Base-by-base conservation (phyloP, 1,284 basidiomycete genomes). In the Rhodotorula sp. region DNA sequence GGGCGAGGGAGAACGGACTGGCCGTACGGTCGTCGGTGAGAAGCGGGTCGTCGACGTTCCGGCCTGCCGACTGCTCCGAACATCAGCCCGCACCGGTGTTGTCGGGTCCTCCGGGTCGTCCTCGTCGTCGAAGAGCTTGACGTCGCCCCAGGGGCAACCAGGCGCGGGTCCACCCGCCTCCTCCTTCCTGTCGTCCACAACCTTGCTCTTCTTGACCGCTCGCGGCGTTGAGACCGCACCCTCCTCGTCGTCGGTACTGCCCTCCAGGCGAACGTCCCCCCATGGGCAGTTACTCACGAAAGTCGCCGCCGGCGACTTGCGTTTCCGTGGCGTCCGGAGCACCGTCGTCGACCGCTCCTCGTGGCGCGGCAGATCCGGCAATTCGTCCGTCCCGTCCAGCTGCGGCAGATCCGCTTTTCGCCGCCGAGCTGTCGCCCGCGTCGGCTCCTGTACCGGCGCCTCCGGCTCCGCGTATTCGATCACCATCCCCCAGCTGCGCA, bases 401-500 rank as follows among this genome's bases (percentile, higher is more conserved):
- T 54, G n/a, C 23, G 26, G 8, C 26, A 3, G 16, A 18, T 18
- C 14, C 45, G 45, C 43, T 19, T 19, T 18, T 28, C 47, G 47
- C 26, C 19, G 47, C 60, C 26, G 21, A 16, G 5, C n/a, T 16
- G 60, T 5, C 47, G 26, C 31, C 28, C 28, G 5, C 43, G 3
- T 19, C 2, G 10, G n/a, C 31, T 16, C 45, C 2, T 31, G 38
- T 28, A 2, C 43, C 5, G 16, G 55, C 26, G 26, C 62, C 47
- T 50, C 56, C 8, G 47, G 43, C n/a, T 12, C 26, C 26, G 52
- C 48, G 19, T 45, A 26, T 49, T 68, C 64, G 47, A 72, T 63
- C 14, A 69, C 31, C 31, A 60, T 60, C 5, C 67, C 73, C 5
- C 61, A 57, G 43, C 26, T 38, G 7, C 63, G 23, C 73, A 67